phyloP scores from a whole-genome alignment of 805 yeast species.

The Starmera caribaea region DNA sequence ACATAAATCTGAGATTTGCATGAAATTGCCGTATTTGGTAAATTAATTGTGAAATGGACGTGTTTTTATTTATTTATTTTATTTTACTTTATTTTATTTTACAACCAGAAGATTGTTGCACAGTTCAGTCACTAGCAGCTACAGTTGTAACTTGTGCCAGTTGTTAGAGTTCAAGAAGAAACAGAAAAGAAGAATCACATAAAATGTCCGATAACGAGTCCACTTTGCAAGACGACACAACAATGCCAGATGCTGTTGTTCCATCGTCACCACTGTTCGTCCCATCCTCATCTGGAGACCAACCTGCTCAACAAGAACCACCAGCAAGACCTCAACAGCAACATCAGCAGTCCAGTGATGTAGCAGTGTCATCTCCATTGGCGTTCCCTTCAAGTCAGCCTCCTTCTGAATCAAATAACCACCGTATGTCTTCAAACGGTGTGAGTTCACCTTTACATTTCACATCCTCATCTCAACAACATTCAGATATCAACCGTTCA shows the following conservation, averaged over 20 bases:
- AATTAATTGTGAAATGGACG: too few species aligned
- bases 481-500: slow-evolving; percentile 18
- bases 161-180: too few species aligned
- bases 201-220: slow-evolving; percentile 1
- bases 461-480: slow-evolving; percentile 27
- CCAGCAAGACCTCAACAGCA: slow-evolving; percentile 17
- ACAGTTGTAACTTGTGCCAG: too few species aligned
- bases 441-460: slow-evolving; percentile 38
- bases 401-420: slow-evolving; percentile 10
- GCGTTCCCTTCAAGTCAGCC: slow-evolving; percentile 24
- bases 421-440: slow-evolving; percentile 13
- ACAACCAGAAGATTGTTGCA: too few species aligned
- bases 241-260: slow-evolving; percentile 1
- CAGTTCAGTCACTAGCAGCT: too few species aligned
- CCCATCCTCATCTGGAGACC: slow-evolving; percentile 31
- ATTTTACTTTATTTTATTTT: too few species aligned
- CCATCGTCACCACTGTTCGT: slow-evolving; percentile 51
- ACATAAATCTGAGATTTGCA: too few species aligned
- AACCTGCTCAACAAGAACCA: slow-evolving; percentile 3
- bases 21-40: too few species aligned
- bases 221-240: slow-evolving; percentile 2
- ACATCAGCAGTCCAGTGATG: slow-evolving; percentile 5
- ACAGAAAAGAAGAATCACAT: background rate
- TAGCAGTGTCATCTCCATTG: slow-evolving; percentile 21
- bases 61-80: too few species aligned